These are phyloP conservation scores for Jaapia argillacea DNA, from an alignment of 768 basidiomycete species.

Conservation along the genomic window DNA sequence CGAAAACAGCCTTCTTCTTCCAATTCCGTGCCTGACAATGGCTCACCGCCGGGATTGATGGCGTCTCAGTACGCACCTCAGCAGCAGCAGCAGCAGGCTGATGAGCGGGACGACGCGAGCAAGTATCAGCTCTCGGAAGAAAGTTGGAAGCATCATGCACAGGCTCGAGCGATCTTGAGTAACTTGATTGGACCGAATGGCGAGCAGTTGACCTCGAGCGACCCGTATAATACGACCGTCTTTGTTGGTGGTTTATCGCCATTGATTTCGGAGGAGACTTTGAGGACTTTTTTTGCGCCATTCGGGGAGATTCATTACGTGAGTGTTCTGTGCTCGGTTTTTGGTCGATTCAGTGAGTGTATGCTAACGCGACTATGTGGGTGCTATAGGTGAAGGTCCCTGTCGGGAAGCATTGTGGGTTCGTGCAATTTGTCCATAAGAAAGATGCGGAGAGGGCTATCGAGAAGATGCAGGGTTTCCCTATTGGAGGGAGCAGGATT, in stretches of 20 bases:
- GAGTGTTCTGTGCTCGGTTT: too few relatives aligned
- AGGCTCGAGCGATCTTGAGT: conserved; percentile 73
- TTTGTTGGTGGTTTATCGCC: conserved; percentile 90
- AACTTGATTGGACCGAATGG: conserved; percentile 83
- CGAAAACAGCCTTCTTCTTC: too few relatives aligned
- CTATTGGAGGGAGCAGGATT: conserved; percentile 86
- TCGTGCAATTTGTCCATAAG: conserved; percentile 91
- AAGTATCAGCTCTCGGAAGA: conserved; percentile 60
- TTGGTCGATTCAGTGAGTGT: conserved; percentile 1
- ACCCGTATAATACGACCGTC: conserved; percentile 94
- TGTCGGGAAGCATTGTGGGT: conserved; percentile 90
- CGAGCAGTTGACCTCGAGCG: conserved; percentile 77
- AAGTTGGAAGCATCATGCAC: conserved; percentile 78
- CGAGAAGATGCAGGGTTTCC: conserved; percentile 95
- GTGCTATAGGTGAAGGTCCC: conserved; percentile 81
- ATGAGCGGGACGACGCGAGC: conserved; percentile 29
- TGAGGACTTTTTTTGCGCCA: conserved; percentile 86
- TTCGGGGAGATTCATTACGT: conserved; percentile 93
- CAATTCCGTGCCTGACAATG: conserved; percentile 22
- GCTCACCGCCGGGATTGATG: too few relatives aligned
- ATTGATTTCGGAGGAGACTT: conserved; percentile 82
- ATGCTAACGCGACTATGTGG: conserved; percentile 8
- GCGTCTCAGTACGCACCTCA: conserved; percentile 5
- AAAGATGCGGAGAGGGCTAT: conserved; percentile 88
- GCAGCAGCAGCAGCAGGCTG: conserved; percentile 25